Conservation (phyloP, 225 moss, liverwort and hornwort species). For the Antitrichia curtipendula region DNA sequence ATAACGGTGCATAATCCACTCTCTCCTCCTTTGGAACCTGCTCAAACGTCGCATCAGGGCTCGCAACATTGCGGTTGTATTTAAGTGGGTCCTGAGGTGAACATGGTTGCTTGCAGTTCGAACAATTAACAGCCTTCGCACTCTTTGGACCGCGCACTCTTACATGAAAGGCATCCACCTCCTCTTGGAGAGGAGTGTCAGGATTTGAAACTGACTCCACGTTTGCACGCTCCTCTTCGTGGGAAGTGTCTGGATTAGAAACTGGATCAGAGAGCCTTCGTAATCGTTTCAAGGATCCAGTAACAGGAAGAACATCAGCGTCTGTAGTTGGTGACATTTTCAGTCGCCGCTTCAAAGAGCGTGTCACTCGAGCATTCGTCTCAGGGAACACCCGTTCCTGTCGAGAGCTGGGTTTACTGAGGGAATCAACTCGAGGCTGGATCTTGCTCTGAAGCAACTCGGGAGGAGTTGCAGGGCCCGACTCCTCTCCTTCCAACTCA, state of each 20-base stretch:
- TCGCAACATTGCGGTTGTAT: neutral
- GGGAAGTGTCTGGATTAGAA: neutral
- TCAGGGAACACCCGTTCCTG: neutral
- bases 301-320: neutral
- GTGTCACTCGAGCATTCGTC: conserved; percentile 15
- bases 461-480: conserved; percentile 27
- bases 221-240: neutral
- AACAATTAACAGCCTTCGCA: conserved; percentile 4
- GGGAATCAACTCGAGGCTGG: neutral
- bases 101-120: conserved; percentile 24
- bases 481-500: neutral
- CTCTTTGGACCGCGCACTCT: neutral
- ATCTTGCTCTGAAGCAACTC: conserved; percentile 13
- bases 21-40: conserved; percentile 14
- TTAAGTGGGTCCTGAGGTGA: neutral
- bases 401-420: neutral
- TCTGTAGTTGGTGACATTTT: conserved; percentile 8
- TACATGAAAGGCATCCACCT: conserved; percentile 4
- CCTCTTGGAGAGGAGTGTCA: conserved; percentile 7
- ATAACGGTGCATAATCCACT: conserved; percentile 9
- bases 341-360: conserved; percentile 26
- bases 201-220: neutral
- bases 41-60: neutral
- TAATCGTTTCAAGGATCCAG: conserved; percentile 17
- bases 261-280: conserved; percentile 1